Evolutionary conservation across 768 basidiomycete species (phyloP), one percentile per base, ranked within the genome.

Genomic region (Coprinopsis marcescibilis): DNA sequence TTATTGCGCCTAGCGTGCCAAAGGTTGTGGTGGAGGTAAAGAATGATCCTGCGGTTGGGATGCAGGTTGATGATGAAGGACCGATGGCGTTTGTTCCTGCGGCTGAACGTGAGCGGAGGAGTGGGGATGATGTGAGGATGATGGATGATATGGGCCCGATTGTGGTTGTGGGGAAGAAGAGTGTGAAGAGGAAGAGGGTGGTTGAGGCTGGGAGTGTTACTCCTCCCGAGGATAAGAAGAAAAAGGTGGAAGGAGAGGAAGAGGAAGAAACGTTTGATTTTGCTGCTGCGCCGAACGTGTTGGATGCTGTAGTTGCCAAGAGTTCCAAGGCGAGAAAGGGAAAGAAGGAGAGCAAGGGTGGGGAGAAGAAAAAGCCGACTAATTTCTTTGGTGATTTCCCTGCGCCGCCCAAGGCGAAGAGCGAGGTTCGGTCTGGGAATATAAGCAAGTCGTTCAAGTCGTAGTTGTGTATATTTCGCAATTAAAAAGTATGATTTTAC

Each of bases 11-110:
- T 6, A 61, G 71, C 3, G 59, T 72, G 27, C 73, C 78, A 14
- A 65, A 69, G 57, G 74, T 76, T 55, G 35, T 43, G 20, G 30
- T 32, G 26, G 35, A 30, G 36, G 44, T 43, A 15, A 48, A 43
- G 24, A 34, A 50, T 24, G 47, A 49, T 21, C 40, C 29, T 3
- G 40, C 34, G 3, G 14, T 49, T 10, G 69, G 66, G 19, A 75
- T 71, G 62, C 75, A 80, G 44, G 73, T 79, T 27, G 89, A 90
- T 27, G 12, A 29, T 1, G 20, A 43, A 17, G n/a, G n/a, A n/a
- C 47, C 47, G 62, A 77, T 92, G 5, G 81, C 90, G 1, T 94
- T 83, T 52, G 72, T 94, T 7, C 89, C 89, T 38, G 73, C 79
- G 1, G 63, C 77, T 0, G 73, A 81, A 55, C 78, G 90, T 15